Evolutionary conservation across 345 rosid species (phyloP), one percentile per base, ranked within the genome.

Genomic region (Theobroma cacao): DNA sequence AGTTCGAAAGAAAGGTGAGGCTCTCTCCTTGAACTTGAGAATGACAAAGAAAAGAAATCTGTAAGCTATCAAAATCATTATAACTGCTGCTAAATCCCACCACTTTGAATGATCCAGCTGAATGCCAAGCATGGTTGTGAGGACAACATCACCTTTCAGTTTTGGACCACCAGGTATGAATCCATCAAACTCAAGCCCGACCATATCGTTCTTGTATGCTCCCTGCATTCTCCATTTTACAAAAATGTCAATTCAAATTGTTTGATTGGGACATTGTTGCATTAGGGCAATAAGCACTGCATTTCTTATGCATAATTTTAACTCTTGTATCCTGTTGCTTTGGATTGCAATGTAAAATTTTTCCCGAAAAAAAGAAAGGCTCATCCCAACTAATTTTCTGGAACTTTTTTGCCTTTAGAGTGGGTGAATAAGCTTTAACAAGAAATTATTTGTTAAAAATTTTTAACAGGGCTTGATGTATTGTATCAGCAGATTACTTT

Each of bases 21-120:
- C 92, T 79, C 87, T 83, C 86, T 92, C 97, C 85, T 81, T 88
- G 53, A 92, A 80, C 88, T 92, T 92, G 69, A 90, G 90, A 53
- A 90, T 85, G n/a, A 77, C 45, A 67, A 86, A 88, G 85, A 92
- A 92, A 7, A 90, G 78, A 61, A 89, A 50, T 68, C 97, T 89
- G 48, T 85, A 92, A 41, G 78, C 28, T 28, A 90, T 31, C 47
- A 90, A 82, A 68, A 89, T 88, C 34, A 75, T 72, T 40, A 76
- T 78, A 33, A 90, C 74, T 17, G 83, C 88, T 10, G 87, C 87
- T n/a, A 90, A 80, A 73, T 92, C 97, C 91, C 89, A 92, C 97
- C 97, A 90, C 76, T 92, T 92, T 8, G 92, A 89, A 76, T 85
- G 77, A 17, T 81, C 72, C 31, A 86, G 50, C 20, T 78, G 66